phyloP scores from a whole-genome alignment of 352 stramenopile genomes.

The Phytophthora sojae region DNA sequence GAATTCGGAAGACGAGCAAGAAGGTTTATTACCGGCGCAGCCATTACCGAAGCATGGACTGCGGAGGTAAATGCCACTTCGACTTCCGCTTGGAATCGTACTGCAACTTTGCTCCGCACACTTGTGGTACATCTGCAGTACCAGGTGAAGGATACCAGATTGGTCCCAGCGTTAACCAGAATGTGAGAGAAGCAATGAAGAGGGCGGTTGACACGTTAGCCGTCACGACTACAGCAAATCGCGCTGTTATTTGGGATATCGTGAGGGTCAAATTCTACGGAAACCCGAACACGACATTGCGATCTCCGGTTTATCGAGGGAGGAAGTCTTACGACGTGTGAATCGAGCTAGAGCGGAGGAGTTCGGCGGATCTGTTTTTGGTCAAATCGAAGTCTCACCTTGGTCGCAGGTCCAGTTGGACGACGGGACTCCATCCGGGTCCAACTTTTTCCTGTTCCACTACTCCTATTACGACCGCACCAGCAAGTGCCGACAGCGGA shows the following conservation, averaged over 20 bases:
- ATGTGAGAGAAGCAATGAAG: slow-evolving; percentile 1
- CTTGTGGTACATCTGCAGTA: background rate
- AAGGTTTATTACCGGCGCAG: background rate
- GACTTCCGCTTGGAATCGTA: background rate
- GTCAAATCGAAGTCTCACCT: background rate
- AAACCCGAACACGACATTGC: background rate
- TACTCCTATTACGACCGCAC: slow-evolving; percentile 11
- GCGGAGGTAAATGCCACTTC: slow-evolving; percentile 6
- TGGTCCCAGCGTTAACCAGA: background rate
- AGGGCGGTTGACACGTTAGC: background rate
- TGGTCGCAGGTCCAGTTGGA: background rate
- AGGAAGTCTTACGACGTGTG: background rate
- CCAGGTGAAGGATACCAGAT: no score
- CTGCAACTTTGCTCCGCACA: background rate
- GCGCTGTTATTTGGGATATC: slow-evolving; percentile 7
- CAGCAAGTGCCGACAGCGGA: background rate
- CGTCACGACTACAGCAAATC: background rate
- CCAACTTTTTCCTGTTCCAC: slow-evolving; percentile 3
- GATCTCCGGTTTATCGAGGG: background rate
- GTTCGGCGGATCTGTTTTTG: background rate
- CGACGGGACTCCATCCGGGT: background rate
- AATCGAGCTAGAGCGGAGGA: background rate
- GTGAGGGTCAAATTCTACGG: background rate
- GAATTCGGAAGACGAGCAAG: background rate
- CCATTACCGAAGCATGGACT: background rate